These are phyloP conservation scores for Phytophthora pistaciae DNA, from an alignment of 352 stramenopile species.

Conservation along the genomic window DNA sequence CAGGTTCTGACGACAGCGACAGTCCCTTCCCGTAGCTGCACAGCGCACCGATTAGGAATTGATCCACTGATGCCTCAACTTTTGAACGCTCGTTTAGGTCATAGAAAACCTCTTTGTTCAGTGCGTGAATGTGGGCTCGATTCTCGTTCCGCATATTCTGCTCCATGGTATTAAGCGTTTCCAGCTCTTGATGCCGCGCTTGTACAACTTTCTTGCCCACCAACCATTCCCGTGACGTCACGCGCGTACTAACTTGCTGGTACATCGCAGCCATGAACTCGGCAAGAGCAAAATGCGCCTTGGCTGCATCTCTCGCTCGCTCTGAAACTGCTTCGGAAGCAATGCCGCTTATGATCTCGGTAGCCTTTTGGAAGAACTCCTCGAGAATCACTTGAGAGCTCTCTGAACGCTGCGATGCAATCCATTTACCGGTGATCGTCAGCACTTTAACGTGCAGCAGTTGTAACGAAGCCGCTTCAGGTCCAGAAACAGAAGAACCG, in stretches of 20 bases:
- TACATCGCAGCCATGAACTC: slow-evolving; percentile 95
- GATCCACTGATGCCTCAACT: slow-evolving; percentile 86
- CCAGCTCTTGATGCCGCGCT: slow-evolving; percentile 67
- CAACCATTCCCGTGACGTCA: slow-evolving; percentile 92
- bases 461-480: slow-evolving; percentile 39
- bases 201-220: slow-evolving; percentile 79
- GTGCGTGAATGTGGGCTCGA: slow-evolving; percentile 72
- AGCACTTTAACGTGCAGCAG: slow-evolving; percentile 72
- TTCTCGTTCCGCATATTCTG: slow-evolving; percentile 64
- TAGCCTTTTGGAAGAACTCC: slow-evolving; percentile 92
- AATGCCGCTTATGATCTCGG: slow-evolving; percentile 64
- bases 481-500: slow-evolving; percentile 19
- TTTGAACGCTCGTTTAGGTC: slow-evolving; percentile 89
- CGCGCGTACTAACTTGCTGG: slow-evolving; percentile 84
- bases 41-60: slow-evolving; percentile 91
- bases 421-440: slow-evolving; percentile 92
- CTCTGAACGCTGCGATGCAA: slow-evolving; percentile 93
- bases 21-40: slow-evolving; percentile 86
- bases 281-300: slow-evolving; percentile 88
- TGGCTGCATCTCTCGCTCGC: slow-evolving; percentile 64
- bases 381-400: slow-evolving; percentile 93
- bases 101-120: slow-evolving; percentile 90
- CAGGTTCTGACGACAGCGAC: slow-evolving; percentile 57
- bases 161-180: slow-evolving; percentile 72
- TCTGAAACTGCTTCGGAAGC: slow-evolving; percentile 39